A percentile compares a stretch with the other conserved stretches of the same genome.
These are phyloP conservation scores for Petunia hybrid DNA, from an alignment of 305 asterid species.

Conservation along the genomic window DNA sequence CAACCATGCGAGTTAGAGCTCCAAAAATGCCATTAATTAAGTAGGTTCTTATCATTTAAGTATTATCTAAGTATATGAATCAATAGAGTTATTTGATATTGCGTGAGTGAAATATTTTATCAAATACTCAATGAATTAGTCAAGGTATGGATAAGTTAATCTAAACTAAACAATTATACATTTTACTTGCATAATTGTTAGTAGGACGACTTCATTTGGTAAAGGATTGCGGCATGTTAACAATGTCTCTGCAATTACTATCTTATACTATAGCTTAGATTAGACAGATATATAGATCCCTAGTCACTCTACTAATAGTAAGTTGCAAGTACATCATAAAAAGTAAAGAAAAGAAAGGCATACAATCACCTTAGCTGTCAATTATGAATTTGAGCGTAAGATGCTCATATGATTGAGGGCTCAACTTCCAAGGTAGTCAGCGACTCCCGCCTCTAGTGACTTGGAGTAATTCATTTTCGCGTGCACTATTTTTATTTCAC, in stretches of 20 bases:
- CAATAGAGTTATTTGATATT: too few relatives aligned
- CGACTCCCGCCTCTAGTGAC: constrained; percentile 7
- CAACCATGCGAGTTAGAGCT: too few relatives aligned
- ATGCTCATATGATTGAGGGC: constrained; percentile 25
- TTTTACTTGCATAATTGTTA: neutral
- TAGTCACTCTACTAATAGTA: neutral
- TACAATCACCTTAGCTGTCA: constrained; percentile 17
- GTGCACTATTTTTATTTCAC: neutral
- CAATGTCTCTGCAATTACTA: constrained; percentile 3
- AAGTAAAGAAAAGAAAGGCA: neutral
- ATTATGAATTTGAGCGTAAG: constrained; percentile 3
- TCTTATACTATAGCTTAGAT: neutral
- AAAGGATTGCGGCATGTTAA: neutral
- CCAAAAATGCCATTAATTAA: too few relatives aligned
- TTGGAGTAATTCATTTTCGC: constrained; percentile 11
- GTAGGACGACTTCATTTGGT: neutral
- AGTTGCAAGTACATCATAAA: neutral
- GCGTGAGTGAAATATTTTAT: neutral
- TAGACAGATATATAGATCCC: neutral
- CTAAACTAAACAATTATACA: neutral
- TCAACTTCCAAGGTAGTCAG: constrained; percentile 34
- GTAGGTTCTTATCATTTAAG: too few relatives aligned
- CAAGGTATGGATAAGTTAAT: neutral
- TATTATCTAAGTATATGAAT: too few relatives aligned
- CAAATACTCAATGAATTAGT: neutral